phyloP scores from a whole-genome alignment of 169 alveolate species.

The Cryptosporidium viatorum region DNA sequence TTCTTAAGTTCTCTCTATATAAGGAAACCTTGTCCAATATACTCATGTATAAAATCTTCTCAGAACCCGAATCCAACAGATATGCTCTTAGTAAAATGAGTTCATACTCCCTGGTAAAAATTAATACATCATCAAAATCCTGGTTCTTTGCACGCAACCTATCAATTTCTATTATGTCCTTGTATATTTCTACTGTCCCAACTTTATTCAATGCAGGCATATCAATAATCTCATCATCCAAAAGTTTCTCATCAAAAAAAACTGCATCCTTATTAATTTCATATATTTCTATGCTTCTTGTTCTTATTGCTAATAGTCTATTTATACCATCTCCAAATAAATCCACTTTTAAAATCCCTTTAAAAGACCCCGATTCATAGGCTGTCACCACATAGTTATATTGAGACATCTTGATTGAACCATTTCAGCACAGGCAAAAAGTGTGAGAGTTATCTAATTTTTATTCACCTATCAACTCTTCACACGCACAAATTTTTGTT shows the following conservation, averaged over 20 bases:
- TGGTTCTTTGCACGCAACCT: conserved; percentile 51
- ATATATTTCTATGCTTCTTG: conserved; percentile 39
- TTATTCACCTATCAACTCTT: not conserved
- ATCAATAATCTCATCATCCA: conserved; percentile 7
- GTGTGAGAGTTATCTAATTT: not conserved
- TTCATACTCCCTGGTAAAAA: conserved; percentile 47
- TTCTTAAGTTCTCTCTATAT: conserved; percentile 49
- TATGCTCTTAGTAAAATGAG: conserved; percentile 31
- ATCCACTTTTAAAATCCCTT: conserved; percentile 39
- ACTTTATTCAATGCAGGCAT: conserved; percentile 43
- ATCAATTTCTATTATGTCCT: conserved; percentile 31
- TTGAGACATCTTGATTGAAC: conserved; percentile 50
- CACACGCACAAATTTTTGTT: not conserved
- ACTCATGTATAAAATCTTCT: conserved; percentile 11
- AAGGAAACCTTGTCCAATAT: conserved; percentile 28
- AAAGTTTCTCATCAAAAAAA: not conserved
- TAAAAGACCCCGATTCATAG: conserved; percentile 45
- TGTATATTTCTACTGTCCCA: conserved; percentile 36
- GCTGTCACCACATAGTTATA: conserved; percentile 73
- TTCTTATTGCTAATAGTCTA: conserved; percentile 35
- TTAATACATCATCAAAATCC: conserved; percentile 39
- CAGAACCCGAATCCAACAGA: conserved; percentile 12
- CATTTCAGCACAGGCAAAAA: not conserved
- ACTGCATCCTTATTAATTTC: conserved; percentile 9
- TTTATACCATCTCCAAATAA: conserved; percentile 62